Evolutionary conservation across 2,329 filamentous ascomycete species (phyloP).

Genomic region (Colletotrichum godetiae): DNA sequence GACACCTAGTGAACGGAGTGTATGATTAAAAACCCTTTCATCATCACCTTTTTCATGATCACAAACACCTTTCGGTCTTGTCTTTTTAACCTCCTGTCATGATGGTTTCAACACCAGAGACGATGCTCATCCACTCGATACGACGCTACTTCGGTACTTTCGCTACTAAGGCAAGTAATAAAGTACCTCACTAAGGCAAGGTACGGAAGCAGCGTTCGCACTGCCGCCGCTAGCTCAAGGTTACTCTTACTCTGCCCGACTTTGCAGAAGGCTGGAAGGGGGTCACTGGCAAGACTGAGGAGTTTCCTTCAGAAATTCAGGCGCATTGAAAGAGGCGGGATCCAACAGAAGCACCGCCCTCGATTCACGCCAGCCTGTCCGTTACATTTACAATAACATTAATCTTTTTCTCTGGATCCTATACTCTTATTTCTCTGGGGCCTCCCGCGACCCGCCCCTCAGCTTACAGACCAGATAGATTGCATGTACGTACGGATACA

Average conservation of each 20-base stretch:
- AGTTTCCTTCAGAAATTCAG: background rate
- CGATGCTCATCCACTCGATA: background rate
- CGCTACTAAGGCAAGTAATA: background rate
- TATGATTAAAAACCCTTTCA: background rate
- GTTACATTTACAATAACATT: background rate
- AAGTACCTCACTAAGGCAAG: slow-evolving; percentile 32
- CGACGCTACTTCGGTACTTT: slow-evolving; percentile 1
- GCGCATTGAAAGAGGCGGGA: background rate
- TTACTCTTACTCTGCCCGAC: background rate
- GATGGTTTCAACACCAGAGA: background rate
- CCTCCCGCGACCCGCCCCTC: slow-evolving; percentile 22
- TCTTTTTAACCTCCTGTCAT: background rate
- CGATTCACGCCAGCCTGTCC: background rate
- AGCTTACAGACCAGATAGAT: background rate
- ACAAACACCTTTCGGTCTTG: background rate
- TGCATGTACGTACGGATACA: background rate
- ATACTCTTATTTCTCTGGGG: slow-evolving; percentile 3
- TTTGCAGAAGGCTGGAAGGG: background rate
- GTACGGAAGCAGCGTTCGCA: slow-evolving; percentile 26
- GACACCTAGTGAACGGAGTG: background rate
- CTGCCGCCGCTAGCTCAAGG: slow-evolving; percentile 25
- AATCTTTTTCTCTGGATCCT: background rate
- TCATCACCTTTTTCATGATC: background rate
- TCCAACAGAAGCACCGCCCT: background rate
- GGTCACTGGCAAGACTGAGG: background rate